Conservation (phyloP, 139 green algal genomes). For the Raphidocelis subcapitata region DNA sequence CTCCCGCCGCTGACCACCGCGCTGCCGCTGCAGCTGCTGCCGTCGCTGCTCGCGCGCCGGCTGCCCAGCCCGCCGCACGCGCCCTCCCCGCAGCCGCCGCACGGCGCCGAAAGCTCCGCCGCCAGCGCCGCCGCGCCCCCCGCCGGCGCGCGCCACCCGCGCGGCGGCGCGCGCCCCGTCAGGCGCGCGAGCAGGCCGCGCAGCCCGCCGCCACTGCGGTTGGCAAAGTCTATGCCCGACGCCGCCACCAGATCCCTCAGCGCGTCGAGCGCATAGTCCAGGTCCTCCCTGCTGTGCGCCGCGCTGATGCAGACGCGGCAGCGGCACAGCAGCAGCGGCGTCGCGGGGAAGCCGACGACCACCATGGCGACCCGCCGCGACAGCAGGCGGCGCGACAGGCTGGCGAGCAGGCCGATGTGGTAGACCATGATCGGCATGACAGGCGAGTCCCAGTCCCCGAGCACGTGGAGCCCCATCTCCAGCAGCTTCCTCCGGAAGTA, state of each 20-base stretch:
- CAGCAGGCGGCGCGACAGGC: conserved; percentile 72
- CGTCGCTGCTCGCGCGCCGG: no score
- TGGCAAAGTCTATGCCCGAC: no score
- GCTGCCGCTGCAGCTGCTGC: no score
- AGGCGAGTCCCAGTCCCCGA: conserved; percentile 93
- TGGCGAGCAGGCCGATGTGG: conserved; percentile 60
- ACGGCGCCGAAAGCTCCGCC: no score
- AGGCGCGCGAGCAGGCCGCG: no score
- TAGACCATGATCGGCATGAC: conserved; percentile 99
- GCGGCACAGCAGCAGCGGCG: conserved; percentile 80
- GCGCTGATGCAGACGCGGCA: conserved; percentile 94
- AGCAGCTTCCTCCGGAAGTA: conserved; percentile 83
- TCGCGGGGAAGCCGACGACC: conserved; percentile 97
- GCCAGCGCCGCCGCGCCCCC: no score
- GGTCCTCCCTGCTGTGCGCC: conserved; percentile 84
- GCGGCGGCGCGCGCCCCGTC: no score
- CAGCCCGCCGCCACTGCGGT: no score
- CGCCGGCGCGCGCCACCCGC: no score
- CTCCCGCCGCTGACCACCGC: no score
- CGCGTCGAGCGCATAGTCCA: conserved; percentile 83
- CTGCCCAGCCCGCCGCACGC: no score
- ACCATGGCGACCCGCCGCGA: conserved; percentile 83
- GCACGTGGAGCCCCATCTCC: conserved; percentile 83
- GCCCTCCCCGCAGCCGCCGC: no score
- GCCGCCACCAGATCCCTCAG: neutral